Percentiles rank a stretch among this genome's conserved stretches.
These are phyloP conservation scores for Erysiphe pulchra DNA, from an alignment of 2,329 filamentous ascomycete genomes.

Conservation along the genomic window DNA sequence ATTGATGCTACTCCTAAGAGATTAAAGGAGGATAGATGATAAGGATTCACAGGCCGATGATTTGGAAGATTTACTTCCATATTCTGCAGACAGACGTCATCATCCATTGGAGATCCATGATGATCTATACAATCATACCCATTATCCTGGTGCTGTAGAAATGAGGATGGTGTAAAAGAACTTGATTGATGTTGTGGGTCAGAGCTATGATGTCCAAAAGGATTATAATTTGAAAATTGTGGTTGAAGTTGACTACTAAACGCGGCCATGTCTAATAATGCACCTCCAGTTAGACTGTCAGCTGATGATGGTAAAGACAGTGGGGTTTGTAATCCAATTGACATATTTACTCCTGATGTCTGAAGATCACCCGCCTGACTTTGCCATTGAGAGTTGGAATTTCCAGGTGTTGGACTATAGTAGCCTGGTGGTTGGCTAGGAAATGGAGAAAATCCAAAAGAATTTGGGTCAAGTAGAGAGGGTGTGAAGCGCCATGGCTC, in stretches of 20 bases:
- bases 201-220: conserved; percentile 34
- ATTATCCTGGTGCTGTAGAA: conserved; percentile 48
- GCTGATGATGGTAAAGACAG: conserved; percentile 52
- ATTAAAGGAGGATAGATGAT: conserved; percentile 24
- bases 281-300: conserved; percentile 31
- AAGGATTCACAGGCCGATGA: conserved; percentile 31
- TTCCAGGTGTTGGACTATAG: conserved; percentile 70
- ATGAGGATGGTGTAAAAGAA: conserved; percentile 52
- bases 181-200: conserved; percentile 20
- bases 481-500: conserved; percentile 78
- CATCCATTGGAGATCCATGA: conserved; percentile 41
- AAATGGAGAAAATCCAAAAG: conserved; percentile 56
- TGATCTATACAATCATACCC: conserved; percentile 59
- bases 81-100: conserved; percentile 26
- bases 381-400: conserved; percentile 58
- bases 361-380: conserved; percentile 67
- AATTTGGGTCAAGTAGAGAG: conserved; percentile 65
- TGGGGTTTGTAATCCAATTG: conserved; percentile 30
- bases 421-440: conserved; percentile 59
- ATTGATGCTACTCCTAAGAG: conserved; percentile 21
- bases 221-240: conserved; percentile 40
- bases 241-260: conserved; percentile 31
- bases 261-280: conserved; percentile 36
- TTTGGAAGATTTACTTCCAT: conserved; percentile 36
- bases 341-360: conserved; percentile 57